Percentiles rank a stretch among this genome's conserved stretches.
phyloP scores from a whole-genome alignment of 352 stramenopile genomes.

The Thraustochytrium striatum region DNA sequence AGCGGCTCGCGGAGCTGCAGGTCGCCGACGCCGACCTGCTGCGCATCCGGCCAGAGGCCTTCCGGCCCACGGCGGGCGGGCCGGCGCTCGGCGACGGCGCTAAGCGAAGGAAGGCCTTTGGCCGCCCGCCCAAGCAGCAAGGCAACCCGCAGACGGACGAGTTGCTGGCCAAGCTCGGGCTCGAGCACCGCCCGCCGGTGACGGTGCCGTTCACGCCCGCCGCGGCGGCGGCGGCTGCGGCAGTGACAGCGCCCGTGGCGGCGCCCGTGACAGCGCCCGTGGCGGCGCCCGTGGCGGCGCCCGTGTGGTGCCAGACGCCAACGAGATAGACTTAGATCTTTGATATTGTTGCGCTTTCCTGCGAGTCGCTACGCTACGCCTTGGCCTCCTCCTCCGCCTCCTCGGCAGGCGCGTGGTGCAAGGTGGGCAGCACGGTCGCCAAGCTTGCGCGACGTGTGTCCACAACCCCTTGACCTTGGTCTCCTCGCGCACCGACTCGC shows the following conservation, averaged over 20 bases:
- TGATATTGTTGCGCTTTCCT: not conserved
- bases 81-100: conserved; percentile 48
- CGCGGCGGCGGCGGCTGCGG: too few relatives aligned
- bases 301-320: not conserved
- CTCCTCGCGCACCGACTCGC: not conserved
- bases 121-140: not conserved
- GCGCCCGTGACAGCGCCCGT: too few relatives aligned
- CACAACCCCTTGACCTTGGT: too few relatives aligned
- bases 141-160: conserved; percentile 93
- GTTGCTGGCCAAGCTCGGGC: conserved; percentile 80
- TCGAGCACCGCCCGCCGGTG: conserved; percentile 77
- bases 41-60: conserved; percentile 69
- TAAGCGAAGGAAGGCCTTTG: conserved; percentile 16
- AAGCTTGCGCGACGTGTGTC: not conserved
- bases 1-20: conserved; percentile 56
- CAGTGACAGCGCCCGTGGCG: too few relatives aligned
- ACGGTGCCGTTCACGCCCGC: conserved; percentile 92
- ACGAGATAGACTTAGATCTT: conserved; percentile 22
- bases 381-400: not conserved
- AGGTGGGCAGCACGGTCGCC: not conserved
- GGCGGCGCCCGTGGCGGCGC: not conserved
- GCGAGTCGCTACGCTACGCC: not conserved
- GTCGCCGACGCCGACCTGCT: conserved; percentile 62
- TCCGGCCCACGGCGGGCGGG: conserved; percentile 68
- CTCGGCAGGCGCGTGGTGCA: not conserved